Evolutionary conservation across 768 basidiomycete genomes (phyloP), one percentile per base, ranked within the genome.

Genomic region (Kockovaella imperatae): DNA sequence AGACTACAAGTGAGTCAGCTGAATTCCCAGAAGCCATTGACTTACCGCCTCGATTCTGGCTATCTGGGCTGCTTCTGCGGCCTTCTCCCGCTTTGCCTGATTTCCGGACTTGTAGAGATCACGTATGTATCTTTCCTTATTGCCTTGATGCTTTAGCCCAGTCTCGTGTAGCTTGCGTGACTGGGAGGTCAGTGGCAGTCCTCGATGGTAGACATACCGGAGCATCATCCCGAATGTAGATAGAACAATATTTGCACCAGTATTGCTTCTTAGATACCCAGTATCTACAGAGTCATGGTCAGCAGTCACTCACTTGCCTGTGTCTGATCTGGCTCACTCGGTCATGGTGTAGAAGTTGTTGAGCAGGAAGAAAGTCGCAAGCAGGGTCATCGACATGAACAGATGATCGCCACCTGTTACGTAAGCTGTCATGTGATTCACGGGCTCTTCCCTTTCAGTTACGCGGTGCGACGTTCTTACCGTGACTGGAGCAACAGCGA

Each of bases 211-310:
- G 23, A 59, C 72, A 49, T 18, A 75, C 74, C 0, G 75, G 74
- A n/a, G 72, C 87, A 76, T 99, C 93, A 74, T 99, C 95, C 44
- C 89, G 80, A 53, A 99, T 96, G 75, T 42, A 96, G 54, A 88
- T 89, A 42, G 89, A 86, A 75, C 95, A 97, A 76, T 96, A 96
- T 69, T 90, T 89, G 82, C 90, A 95, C 68, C 80, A 85, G 73
- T 91, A 93, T 60, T 68, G 62, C 55, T 71, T 71, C 47, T 71
- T 68, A 15, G 69, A 71, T 17, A 65, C 56, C 69, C 69, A 71
- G 42, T 68, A 71, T 53, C 69, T 71, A 42, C 3, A 17, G 45
- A 25, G 41, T 25, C n/a, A n/a, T n/a, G n/a, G 17, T 8, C 35
- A 13, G 17, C 26, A 26, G 47, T 42, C 36, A 38, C n/a, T 43